Conservation (phyloP, 305 asterid genomes). For the Fraxinus paxiana region DNA sequence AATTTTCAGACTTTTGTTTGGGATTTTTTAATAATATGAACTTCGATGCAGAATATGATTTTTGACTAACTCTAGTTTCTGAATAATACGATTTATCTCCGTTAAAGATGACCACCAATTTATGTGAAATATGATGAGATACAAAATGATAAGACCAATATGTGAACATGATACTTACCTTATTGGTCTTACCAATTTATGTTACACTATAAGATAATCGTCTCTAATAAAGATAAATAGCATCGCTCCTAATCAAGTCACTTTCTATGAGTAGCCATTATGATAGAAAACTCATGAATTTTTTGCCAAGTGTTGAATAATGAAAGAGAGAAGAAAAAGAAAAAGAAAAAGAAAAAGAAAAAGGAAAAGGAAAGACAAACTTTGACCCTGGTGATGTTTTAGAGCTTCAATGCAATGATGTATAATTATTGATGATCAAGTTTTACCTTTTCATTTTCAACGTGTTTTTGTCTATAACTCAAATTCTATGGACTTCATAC, state of each 20-base stretch:
- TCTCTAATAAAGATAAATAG: background rate
- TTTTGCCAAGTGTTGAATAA: background rate
- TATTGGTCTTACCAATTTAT: background rate
- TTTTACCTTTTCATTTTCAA: too few relatives aligned
- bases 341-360: background rate
- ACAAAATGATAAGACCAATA: background rate
- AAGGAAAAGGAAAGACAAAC: background rate
- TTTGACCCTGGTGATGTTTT: background rate
- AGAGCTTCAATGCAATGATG: background rate
- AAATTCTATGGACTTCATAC: too few relatives aligned
- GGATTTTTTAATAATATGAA: background rate
- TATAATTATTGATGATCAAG: too few relatives aligned
- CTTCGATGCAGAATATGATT: background rate
- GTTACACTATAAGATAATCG: too few relatives aligned
- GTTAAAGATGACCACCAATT: too few relatives aligned
- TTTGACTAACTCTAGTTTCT: background rate
- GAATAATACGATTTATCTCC: background rate
- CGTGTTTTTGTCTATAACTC: too few relatives aligned
- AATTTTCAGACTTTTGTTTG: background rate
- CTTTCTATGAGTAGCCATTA: too few relatives aligned
- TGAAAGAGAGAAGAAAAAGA: background rate
- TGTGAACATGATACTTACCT: background rate
- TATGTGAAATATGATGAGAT: background rate
- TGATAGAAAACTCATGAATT: background rate
- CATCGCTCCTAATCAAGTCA: background rate